Base-by-base conservation (phyloP, 2,329 filamentous ascomycete genomes). In the Xylaria sp. region DNA sequence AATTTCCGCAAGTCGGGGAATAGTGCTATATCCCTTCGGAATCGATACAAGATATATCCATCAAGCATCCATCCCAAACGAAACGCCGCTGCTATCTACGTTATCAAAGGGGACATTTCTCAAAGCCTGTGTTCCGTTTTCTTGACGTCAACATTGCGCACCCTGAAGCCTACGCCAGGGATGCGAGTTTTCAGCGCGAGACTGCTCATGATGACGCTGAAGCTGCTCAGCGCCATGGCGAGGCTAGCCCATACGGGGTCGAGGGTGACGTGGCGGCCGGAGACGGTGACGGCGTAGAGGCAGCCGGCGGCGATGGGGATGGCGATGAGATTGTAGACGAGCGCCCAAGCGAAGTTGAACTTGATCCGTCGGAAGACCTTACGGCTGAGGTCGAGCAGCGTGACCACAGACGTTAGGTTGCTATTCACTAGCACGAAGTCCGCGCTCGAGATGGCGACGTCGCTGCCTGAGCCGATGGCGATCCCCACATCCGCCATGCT, bases 181-280 rank as follows among this genome's bases (percentile, higher is more conserved):
- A 81, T 33, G n/a, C 71, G 61, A 10, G 79, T 85, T 76, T 90
- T 87, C 81, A 97, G 79, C 56, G 89, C 84, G 74, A 97, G 79
- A 81, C 92, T 95, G 77, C 93, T 97, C 75, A 88, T 81, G 57
- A 97, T 91, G 51, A 98, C 94, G 75, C 92, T 96, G 71, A 97
- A 90, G 78, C 92, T 95, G 79, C 94, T 97, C 78, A 94, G 79
- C 29, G 95, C 95, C 95, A 97, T 98, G 0, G 94, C 94, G 77
- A 97, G 80, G 71, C 90, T 91, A 5, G 94, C 95, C 94, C 94
- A 97, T 1, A 92, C 92, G 0, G 92, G 92, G 77, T 92, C 90
- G 53, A 94, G 80, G 67, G 86, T 81, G 22, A 93, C 79, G 75
- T 91, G 90, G n/a, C 77, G 76, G 1, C 83, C 85, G 1, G 76